Evolutionary conservation across 768 basidiomycete genomes (phyloP).

Genomic region (Dendrothele bispora): DNA sequence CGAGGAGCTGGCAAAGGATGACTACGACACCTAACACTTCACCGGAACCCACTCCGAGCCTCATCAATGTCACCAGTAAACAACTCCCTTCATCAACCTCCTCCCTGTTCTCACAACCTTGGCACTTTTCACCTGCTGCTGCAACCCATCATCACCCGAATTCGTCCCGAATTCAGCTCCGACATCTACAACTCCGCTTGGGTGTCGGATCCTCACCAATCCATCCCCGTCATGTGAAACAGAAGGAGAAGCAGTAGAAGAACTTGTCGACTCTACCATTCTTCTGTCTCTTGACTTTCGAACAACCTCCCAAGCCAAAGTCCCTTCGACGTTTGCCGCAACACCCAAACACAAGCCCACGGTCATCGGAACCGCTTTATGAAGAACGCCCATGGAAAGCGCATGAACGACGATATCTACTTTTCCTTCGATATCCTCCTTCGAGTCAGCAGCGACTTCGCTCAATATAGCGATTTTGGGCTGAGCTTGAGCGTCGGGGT

Average conservation of each 20-base stretch:
- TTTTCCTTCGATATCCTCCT: conserved; percentile 28
- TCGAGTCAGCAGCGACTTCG: conserved; percentile 25
- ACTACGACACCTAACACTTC: too few relatives aligned
- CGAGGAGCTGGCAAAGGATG: too few relatives aligned
- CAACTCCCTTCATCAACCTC: conserved; percentile 67
- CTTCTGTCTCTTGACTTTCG: conserved; percentile 22
- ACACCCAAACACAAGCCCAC: conserved; percentile 71
- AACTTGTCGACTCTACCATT: conserved; percentile 8
- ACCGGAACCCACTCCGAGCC: too few relatives aligned
- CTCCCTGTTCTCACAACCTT: conserved; percentile 70
- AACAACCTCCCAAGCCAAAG: conserved; percentile 54
- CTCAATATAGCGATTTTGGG: conserved; percentile 68
- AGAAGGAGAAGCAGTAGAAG: too few relatives aligned
- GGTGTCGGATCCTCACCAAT: conserved; percentile 58
- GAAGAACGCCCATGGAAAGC: conserved; percentile 69
- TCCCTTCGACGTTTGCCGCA: conserved; percentile 52
- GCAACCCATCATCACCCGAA: too few relatives aligned
- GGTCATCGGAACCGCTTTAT: conserved; percentile 74
- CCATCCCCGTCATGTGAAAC: conserved; percentile 12
- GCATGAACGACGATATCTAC: conserved; percentile 60
- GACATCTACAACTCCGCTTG: conserved; percentile 67
- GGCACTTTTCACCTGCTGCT: conserved; percentile 54
- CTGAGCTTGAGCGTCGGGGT: conserved; percentile 62
- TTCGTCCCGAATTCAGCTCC: conserved; percentile 50
- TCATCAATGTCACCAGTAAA: conserved; percentile 70